A percentile compares a stretch with the other conserved stretches of the same genome.
These are phyloP conservation scores for Fragaria ananassa DNA, from an alignment of 306 rosid genomes.

Conservation along the genomic window DNA sequence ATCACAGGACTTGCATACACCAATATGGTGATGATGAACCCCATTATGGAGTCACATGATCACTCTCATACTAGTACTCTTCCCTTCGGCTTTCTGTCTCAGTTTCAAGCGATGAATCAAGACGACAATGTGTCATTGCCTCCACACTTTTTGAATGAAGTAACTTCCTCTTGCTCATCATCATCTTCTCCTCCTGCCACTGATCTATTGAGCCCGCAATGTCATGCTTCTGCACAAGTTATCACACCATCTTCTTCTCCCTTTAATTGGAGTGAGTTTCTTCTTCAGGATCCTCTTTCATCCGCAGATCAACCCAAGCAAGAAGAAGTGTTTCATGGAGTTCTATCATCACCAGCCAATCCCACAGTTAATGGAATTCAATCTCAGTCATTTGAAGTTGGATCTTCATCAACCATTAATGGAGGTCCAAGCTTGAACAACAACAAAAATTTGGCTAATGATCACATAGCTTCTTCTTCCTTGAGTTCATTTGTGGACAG, in stretches of 20 bases:
- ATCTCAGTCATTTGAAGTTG: slow-evolving; percentile 23
- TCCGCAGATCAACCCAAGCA: slow-evolving; percentile 35
- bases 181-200: slow-evolving; percentile 55
- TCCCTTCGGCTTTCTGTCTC: slow-evolving; percentile 32
- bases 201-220: slow-evolving; percentile 37
- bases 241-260: slow-evolving; percentile 34
- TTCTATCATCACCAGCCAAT: slow-evolving; percentile 21
- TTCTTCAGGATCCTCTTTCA: slow-evolving; percentile 43
- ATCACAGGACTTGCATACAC: slow-evolving; percentile 20
- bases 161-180: slow-evolving; percentile 68
- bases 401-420: slow-evolving; percentile 22
- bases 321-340: slow-evolving; percentile 28
- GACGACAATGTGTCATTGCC: slow-evolving; percentile 31
- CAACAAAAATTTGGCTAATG: slow-evolving; percentile 21
- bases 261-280: slow-evolving; percentile 57
- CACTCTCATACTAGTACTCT: slow-evolving; percentile 16
- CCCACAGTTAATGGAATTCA: slow-evolving; percentile 23
- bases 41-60: slow-evolving; percentile 32
- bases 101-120: slow-evolving; percentile 35
- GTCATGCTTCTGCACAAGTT: slow-evolving; percentile 21
- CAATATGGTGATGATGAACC: slow-evolving; percentile 18
- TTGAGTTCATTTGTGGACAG: slow-evolving; percentile 65
- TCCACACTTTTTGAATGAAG: slow-evolving; percentile 51
- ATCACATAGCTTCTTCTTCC: slow-evolving; percentile 26
- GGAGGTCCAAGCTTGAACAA: slow-evolving; percentile 26